These are phyloP conservation scores for Yamadazyma paraphyllophila DNA, from an alignment of 805 yeast genomes.

Conservation along the genomic window DNA sequence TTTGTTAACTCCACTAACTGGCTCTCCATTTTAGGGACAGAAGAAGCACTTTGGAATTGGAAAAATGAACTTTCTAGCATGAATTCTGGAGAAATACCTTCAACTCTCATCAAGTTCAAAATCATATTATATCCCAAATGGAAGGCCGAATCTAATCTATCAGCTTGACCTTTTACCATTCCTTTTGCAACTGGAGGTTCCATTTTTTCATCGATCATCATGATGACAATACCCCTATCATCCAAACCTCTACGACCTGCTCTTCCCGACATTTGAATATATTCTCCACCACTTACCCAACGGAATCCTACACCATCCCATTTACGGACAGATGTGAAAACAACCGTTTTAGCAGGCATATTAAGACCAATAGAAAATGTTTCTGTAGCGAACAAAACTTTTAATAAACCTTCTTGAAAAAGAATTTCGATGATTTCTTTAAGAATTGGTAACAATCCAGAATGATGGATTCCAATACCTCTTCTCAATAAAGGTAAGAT, in stretches of 20 bases:
- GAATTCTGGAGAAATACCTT: conserved; percentile 96
- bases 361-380: conserved; percentile 97
- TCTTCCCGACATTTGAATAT: conserved; percentile 99
- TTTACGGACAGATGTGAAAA: conserved; percentile 93
- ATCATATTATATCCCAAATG: conserved; percentile 98
- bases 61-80: conserved; percentile 92
- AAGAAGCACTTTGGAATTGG: conserved; percentile 91
- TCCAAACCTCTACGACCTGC: conserved; percentile 91
- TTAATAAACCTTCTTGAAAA: conserved; percentile 93
- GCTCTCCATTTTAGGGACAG: conserved; percentile 81
- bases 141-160: conserved; percentile 94
- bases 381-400: conserved; percentile 95
- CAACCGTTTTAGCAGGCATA: conserved; percentile 99
- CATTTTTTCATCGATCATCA: conserved; percentile 99
- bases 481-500: conserved; percentile 84
- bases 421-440: conserved; percentile 94
- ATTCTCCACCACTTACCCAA: conserved; percentile 99
- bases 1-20: conserved; percentile 54
- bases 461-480: conserved; percentile 98
- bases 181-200: conserved; percentile 99
- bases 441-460: conserved; percentile 89
- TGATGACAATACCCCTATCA: conserved; percentile 97
- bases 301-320: conserved; percentile 98
- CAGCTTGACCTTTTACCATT: conserved; percentile 99
- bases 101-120: conserved; percentile 91